These are phyloP conservation scores for Trifolium dubium DNA, from an alignment of 306 rosid species.

Conservation along the genomic window DNA sequence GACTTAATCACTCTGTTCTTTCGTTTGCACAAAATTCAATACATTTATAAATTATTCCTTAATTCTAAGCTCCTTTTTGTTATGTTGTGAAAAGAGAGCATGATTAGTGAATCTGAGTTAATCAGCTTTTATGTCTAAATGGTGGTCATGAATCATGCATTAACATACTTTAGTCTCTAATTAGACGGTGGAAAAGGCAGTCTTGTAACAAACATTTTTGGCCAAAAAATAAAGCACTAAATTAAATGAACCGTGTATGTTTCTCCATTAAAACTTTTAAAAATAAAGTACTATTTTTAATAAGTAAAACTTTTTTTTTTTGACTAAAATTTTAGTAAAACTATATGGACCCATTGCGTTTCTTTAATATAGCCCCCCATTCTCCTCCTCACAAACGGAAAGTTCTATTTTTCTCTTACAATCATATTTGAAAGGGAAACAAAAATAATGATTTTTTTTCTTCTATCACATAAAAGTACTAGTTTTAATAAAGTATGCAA, in stretches of 20 bases:
- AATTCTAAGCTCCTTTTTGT: neutral
- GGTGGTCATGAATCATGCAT: conserved; percentile 30
- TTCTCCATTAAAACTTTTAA: neutral
- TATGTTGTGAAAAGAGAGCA: conserved; percentile 24
- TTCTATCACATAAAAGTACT: neutral
- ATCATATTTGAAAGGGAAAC: neutral
- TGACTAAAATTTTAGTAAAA: too few species aligned
- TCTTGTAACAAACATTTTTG: conserved; percentile 1
- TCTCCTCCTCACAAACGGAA: conserved; percentile 8
- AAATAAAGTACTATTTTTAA: too few species aligned
- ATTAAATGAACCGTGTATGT: conserved; percentile 15
- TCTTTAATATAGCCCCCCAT: conserved; percentile 30
- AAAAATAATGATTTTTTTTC: neutral
- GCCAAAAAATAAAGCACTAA: neutral
- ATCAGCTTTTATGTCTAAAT: conserved; percentile 44
- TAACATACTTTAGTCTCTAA: conserved; percentile 11
- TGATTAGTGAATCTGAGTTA: conserved; percentile 42
- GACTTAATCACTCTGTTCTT: conserved; percentile 20
- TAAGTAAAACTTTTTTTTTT: too few species aligned
- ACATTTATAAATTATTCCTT: conserved; percentile 21
- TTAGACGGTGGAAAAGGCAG: conserved; percentile 38
- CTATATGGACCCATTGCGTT: neutral
- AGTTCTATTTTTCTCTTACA: neutral
- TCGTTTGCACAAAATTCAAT: conserved; percentile 26
- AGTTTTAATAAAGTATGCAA: neutral